These are phyloP conservation scores for Geotrichum siamense DNA, from an alignment of 1,139 yeast genomes.

Conservation along the genomic window DNA sequence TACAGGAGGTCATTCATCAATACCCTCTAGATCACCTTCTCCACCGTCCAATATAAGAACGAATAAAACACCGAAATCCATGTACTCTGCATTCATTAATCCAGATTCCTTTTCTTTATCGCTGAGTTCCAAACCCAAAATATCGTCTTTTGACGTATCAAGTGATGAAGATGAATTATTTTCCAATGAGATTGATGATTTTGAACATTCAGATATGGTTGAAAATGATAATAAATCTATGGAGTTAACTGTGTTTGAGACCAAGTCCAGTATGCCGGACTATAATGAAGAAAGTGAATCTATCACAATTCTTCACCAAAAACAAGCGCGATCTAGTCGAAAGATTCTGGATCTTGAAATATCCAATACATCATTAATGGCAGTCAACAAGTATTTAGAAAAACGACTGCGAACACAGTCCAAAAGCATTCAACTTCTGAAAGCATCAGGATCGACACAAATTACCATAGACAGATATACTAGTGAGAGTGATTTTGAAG, in stretches of 20 bases:
- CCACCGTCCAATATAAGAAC: constrained; percentile 4
- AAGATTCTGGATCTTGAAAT: constrained; percentile 30
- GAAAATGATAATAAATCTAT: neutral
- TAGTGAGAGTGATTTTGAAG: constrained; percentile 14
- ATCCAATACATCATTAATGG: constrained; percentile 27
- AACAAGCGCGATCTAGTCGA: constrained; percentile 26
- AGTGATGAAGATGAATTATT: constrained; percentile 8
- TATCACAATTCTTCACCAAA: constrained; percentile 10
- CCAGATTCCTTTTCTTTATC: constrained; percentile 15
- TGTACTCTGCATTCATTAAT: constrained; percentile 12
- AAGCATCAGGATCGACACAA: constrained; percentile 1
- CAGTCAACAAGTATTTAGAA: constrained; percentile 29
- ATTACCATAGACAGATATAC: neutral
- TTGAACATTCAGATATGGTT: neutral
- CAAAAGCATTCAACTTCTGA: constrained; percentile 21
- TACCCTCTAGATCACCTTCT: constrained; percentile 7
- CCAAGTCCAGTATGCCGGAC: neutral
- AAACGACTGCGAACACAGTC: constrained; percentile 23
- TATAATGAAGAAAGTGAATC: constrained; percentile 1
- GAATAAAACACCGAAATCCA: constrained; percentile 1
- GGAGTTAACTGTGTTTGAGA: neutral
- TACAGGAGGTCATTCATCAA: neutral
- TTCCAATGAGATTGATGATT: too few species aligned
- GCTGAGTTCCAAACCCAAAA: constrained; percentile 9
- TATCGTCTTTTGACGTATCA: constrained; percentile 1